Evolutionary conservation across 1,139 yeast species (phyloP).

Genomic region (Candida sp.): DNA sequence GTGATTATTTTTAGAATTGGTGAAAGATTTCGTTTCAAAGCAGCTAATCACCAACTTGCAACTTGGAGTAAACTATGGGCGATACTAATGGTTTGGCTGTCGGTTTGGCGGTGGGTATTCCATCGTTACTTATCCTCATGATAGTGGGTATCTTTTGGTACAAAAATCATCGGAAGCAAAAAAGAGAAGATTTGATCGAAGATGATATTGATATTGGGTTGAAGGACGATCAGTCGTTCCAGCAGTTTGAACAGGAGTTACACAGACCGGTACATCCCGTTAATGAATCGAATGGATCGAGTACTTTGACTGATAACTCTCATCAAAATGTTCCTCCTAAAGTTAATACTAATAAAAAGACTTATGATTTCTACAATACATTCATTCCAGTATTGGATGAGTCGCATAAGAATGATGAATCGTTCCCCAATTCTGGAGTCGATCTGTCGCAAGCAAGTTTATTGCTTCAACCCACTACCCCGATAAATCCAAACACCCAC

Average conservation of each 20-base stretch:
- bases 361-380: conserved; percentile 42
- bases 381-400: conserved; percentile 34
- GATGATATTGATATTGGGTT: conserved; percentile 34
- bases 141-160: conserved; percentile 21
- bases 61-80: conserved; percentile 12
- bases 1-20: not conserved
- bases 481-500: not conserved
- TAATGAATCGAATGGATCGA: conserved; percentile 3
- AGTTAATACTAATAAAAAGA: conserved; percentile 10
- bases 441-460: conserved; percentile 4
- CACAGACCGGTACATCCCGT: conserved; percentile 12
- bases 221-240: conserved; percentile 36
- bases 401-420: conserved; percentile 5
- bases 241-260: conserved; percentile 36
- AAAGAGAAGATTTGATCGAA: conserved; percentile 26
- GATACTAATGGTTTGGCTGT: conserved; percentile 27
- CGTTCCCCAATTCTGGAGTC: conserved; percentile 5
- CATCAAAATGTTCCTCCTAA: conserved; percentile 1
- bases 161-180: conserved; percentile 30
- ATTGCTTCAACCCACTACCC: conserved; percentile 6
- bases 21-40: not conserved
- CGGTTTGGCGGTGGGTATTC: conserved; percentile 44
- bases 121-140: conserved; percentile 27
- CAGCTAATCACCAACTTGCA: not conserved
- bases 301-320: conserved; percentile 2